Percentiles rank a stretch among this genome's conserved stretches.
phyloP scores from a whole-genome alignment of 257 asterid genomes.

The Echites panduratus region DNA sequence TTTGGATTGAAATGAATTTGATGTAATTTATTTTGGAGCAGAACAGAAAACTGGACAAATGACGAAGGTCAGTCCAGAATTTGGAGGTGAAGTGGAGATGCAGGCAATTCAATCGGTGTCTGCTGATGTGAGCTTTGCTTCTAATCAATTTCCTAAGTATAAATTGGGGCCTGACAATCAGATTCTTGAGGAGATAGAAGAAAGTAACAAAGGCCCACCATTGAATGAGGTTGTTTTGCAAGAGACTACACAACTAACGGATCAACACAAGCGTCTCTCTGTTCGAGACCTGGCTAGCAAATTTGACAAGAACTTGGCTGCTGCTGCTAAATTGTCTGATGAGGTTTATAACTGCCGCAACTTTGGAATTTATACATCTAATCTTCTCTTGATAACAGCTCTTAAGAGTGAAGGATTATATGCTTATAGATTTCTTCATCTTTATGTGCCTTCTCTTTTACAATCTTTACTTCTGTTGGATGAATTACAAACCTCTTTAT shows the following conservation, averaged over 20 bases:
- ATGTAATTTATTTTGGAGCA: conserved; percentile 12
- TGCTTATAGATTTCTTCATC: background rate
- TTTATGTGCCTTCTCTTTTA: background rate
- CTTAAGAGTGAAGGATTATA: background rate
- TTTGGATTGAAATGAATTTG: background rate
- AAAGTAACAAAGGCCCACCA: conserved; percentile 67
- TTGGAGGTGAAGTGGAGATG: conserved; percentile 50
- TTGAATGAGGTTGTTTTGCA: conserved; percentile 73
- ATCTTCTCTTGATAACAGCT: background rate
- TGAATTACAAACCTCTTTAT: background rate
- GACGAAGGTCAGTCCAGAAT: conserved; percentile 91
- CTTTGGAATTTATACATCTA: background rate
- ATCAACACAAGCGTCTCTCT: conserved; percentile 87
- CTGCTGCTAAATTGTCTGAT: conserved; percentile 87
- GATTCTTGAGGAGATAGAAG: conserved; percentile 68
- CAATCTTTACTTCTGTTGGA: background rate
- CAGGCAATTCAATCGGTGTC: conserved; percentile 59
- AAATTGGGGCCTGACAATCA: conserved; percentile 83
- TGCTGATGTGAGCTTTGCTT: conserved; percentile 62
- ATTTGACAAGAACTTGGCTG: conserved; percentile 91
- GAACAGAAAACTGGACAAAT: conserved; percentile 32
- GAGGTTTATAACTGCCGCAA: conserved; percentile 42
- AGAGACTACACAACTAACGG: conserved; percentile 61
- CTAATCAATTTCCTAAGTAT: conserved; percentile 74
- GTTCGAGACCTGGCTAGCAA: conserved; percentile 95